Base-by-base conservation (phyloP, 345 rosid genomes). In the Arabis alpina region DNA sequence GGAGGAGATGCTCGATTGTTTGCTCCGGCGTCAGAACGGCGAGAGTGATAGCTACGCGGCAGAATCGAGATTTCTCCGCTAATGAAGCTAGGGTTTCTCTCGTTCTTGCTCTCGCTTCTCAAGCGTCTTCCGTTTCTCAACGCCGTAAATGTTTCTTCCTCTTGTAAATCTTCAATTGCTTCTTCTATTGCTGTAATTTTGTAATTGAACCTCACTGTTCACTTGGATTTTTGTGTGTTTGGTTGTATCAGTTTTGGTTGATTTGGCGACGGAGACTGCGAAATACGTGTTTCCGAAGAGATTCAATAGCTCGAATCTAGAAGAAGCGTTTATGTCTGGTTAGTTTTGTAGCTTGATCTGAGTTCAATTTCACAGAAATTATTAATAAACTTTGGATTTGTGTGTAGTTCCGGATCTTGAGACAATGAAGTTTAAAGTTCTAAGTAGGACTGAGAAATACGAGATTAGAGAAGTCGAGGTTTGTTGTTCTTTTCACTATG, bases 401-500 rank as follows among this genome's bases (percentile, higher is more conserved):
- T 54, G 5, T 71, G 3, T 67, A 92, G 96, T 92, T 73, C 96
- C 98, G 8, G 89, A 93, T 84, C 88, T 93, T 2, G 98, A 90
- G 84, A 83, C 96, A 0, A 79, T 90, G 77, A 70, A 83, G 13
- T 93, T 79, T 57, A 82, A 58, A 77, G 88, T 93, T 60, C 58
- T 86, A 68, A 71, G 80, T 4, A 82, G 80, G 78, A 81, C 80
- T 54, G 85, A 86, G 5, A 66, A 50, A 63, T 93, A 87, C 71
- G 98, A 90, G 86, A 85, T 90, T 32, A 82, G 97, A 82, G 86
- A 86, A 82, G 87, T 87, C 15, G 94, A 93, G 98, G 97, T 93
- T 19, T 76, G 40, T 8, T 44, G n/a, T 66, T 10, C 6, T 64
- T 30, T 47, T 23, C 48, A 14, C 64, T 30, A 3, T 37, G 6